Conservation (phyloP, 768 basidiomycete species). For the Crucibulum laeve region DNA sequence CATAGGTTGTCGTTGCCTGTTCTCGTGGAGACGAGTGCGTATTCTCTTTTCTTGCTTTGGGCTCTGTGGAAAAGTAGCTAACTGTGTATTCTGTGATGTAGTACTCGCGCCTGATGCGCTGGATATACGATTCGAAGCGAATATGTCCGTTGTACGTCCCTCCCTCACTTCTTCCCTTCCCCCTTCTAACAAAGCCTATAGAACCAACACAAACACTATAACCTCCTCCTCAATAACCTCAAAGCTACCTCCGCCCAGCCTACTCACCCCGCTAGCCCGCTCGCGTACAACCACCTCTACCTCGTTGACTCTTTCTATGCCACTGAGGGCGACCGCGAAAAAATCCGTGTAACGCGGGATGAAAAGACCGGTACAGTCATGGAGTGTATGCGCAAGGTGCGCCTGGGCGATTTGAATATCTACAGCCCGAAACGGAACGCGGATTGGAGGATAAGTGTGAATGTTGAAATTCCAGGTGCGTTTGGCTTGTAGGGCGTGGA, state of each 20-base stretch:
- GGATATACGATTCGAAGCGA: conserved; percentile 81
- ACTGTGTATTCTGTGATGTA: conserved; percentile 22
- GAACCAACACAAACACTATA: conserved; percentile 87
- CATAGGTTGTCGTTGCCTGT: conserved; percentile 67
- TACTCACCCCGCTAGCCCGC: conserved; percentile 46
- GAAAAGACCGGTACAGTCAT: conserved; percentile 62
- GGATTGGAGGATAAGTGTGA: conserved; percentile 94
- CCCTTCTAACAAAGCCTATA: conserved; percentile 25
- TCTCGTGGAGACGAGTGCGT: conserved; percentile 81
- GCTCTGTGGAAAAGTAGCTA: conserved; percentile 5
- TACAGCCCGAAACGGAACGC: conserved; percentile 75
- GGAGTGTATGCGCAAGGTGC: conserved; percentile 73
- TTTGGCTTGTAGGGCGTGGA: conserved; percentile 9
- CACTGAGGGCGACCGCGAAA: conserved; percentile 39
- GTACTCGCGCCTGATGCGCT: conserved; percentile 61
- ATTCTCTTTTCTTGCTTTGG: conserved; percentile 5
- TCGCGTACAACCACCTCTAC: conserved; percentile 74
- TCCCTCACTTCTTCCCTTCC: conserved; percentile 4
- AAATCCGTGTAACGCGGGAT: conserved; percentile 82
- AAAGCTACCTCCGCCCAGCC: conserved; percentile 53
- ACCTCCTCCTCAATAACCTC: conserved; percentile 80
- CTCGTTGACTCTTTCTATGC: conserved; percentile 79
- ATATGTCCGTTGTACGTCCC: conserved; percentile 79
- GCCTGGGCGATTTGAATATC: conserved; percentile 86
- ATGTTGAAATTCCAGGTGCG: conserved; percentile 83